Conservation (phyloP, 192 early-diverging fungal genomes). For the Phycomyces blakesleeanus region DNA sequence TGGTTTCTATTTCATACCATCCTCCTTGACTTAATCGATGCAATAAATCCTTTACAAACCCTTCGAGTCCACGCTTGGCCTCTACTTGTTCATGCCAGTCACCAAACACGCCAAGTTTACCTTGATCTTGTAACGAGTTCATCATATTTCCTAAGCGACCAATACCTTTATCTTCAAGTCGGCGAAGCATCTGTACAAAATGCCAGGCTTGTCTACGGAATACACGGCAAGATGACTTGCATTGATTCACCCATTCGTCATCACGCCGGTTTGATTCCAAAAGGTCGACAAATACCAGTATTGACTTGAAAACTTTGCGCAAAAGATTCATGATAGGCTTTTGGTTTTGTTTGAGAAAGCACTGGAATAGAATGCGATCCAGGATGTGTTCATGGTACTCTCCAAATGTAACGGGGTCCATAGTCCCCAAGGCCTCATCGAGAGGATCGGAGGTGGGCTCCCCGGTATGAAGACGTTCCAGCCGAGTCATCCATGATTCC, state of each 20-base stretch:
- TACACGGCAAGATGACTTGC: slow-evolving; percentile 17
- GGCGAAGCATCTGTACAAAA: slow-evolving; percentile 36
- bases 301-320: slow-evolving; percentile 31
- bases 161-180: slow-evolving; percentile 37
- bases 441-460: not conserved
- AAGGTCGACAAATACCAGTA: slow-evolving; percentile 19
- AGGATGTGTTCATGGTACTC: slow-evolving; percentile 44
- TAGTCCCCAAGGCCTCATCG: slow-evolving; percentile 15
- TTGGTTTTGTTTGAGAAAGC: slow-evolving; percentile 44
- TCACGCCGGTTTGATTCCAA: slow-evolving; percentile 8
- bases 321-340: slow-evolving; percentile 37
- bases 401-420: slow-evolving; percentile 38
- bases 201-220: slow-evolving; percentile 34
- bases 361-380: slow-evolving; percentile 44
- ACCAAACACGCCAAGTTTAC: not conserved
- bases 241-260: slow-evolving; percentile 20
- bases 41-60: slow-evolving; percentile 39
- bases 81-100: slow-evolving; percentile 26
- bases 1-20: slow-evolving; percentile 16
- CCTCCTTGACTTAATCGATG: slow-evolving; percentile 35
- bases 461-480: slow-evolving; percentile 10
- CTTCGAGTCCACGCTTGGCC: slow-evolving; percentile 12
- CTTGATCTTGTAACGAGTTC: slow-evolving; percentile 1
- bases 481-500: slow-evolving; percentile 38
- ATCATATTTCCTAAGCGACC: slow-evolving; percentile 18